A percentile compares a stretch with the other conserved stretches of the same genome.
Conservation (phyloP, 768 basidiomycete species). For the Leccinum rimulosum region DNA sequence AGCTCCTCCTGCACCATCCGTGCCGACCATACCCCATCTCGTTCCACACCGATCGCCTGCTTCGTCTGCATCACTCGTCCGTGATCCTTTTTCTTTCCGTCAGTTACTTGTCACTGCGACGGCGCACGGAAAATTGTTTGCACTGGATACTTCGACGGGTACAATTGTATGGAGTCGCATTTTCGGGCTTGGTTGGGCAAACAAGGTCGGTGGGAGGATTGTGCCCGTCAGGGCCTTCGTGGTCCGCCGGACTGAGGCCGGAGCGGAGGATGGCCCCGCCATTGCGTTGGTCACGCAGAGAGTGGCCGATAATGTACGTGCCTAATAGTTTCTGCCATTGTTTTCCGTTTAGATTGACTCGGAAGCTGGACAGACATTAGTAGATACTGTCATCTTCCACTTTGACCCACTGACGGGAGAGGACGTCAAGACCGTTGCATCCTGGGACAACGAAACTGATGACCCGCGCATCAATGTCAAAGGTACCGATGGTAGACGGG, state of each 20-base stretch:
- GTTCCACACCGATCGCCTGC: constrained; percentile 26
- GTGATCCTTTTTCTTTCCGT: constrained; percentile 84
- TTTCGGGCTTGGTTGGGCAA: constrained; percentile 70
- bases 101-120: constrained; percentile 79
- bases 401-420: constrained; percentile 77
- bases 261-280: constrained; percentile 28
- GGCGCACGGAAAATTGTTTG: constrained; percentile 71
- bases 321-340: not conserved
- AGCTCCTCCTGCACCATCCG: not conserved
- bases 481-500: constrained; percentile 16
- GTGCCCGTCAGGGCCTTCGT: constrained; percentile 62
- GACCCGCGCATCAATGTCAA: constrained; percentile 1
- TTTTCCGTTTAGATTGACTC: constrained; percentile 9
- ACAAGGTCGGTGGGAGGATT: constrained; percentile 51
- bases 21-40: constrained; percentile 18
- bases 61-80: constrained; percentile 41
- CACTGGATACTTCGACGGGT: constrained; percentile 77
- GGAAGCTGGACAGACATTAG: constrained; percentile 44
- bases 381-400: constrained; percentile 75
- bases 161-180: constrained; percentile 76
- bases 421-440: constrained; percentile 38
- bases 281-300: constrained; percentile 64
- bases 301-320: constrained; percentile 57
- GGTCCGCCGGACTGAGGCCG: constrained; percentile 31
- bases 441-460: constrained; percentile 5